Percentiles rank a stretch among this genome's conserved stretches.
phyloP scores from a whole-genome alignment of 2,329 filamentous ascomycete species.

The Sporothrix inflata region DNA sequence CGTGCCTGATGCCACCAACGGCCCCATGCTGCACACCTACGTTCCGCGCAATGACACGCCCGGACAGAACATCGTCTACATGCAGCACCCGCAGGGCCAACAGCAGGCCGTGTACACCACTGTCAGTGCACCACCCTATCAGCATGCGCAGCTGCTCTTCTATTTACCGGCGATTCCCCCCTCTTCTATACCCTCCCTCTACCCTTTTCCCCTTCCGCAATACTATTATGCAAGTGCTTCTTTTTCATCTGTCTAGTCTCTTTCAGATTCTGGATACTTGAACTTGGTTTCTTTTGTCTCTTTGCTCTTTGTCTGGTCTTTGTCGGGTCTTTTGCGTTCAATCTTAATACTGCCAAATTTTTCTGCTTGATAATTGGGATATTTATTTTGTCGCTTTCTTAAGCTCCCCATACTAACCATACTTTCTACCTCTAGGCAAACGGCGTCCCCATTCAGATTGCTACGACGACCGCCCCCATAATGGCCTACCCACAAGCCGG shows the following conservation, averaged over 20 bases:
- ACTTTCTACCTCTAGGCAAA: background rate
- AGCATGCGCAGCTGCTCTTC: background rate
- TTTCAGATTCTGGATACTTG: background rate
- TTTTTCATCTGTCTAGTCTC: background rate
- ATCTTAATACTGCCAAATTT: background rate
- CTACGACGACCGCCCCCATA: slow-evolving; percentile 32
- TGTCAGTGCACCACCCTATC: slow-evolving; percentile 30
- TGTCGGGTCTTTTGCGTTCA: background rate
- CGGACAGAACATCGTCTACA: slow-evolving; percentile 29
- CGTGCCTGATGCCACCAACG: slow-evolving; percentile 60
- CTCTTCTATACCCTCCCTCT: background rate
- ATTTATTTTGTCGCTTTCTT: background rate
- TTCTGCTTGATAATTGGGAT: background rate
- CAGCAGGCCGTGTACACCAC: slow-evolving; percentile 24
- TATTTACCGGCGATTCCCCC: background rate
- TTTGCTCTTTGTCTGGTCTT: background rate
- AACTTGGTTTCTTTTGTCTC: background rate
- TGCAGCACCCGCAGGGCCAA: slow-evolving; percentile 27
- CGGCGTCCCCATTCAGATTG: slow-evolving; percentile 26
- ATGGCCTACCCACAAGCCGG: slow-evolving; percentile 27
- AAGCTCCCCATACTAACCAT: background rate
- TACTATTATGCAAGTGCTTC: slow-evolving; percentile 29
- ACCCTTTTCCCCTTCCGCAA: background rate
- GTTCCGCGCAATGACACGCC: slow-evolving; percentile 55
- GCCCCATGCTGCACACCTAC: slow-evolving; percentile 59